Evolutionary conservation across 208 protist genomes (phyloP), one percentile per base, ranked within the genome.

Genomic region (Crithidia mellificae): DNA sequence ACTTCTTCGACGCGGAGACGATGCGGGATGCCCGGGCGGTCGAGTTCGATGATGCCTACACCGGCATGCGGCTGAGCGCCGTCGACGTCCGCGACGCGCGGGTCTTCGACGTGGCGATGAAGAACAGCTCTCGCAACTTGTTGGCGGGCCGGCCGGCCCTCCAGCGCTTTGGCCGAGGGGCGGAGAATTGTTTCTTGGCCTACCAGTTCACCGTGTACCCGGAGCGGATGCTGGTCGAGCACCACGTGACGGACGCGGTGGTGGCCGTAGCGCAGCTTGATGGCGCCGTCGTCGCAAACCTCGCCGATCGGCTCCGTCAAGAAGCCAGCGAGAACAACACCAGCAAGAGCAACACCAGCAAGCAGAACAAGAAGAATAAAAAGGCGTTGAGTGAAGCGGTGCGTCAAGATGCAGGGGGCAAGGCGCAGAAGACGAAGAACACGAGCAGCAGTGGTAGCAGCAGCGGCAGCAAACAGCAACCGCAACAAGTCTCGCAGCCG

Each of bases 121-220:
- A 81, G 49, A 84, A 79, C 62, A 83, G 76, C 58, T 85, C 78
- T 4, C 84, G 90, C 29, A 90, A 95, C 63, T 27, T 95, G 22
- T 63, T 92, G 5, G 51, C 69, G 0, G 90, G 90, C 7, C 81
- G 84, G 0, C 76, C 81, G n/a, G 83, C 85, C 1, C 74, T 95
- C 50, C 79, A 85, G 69, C 84, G 81, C 17, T 74, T 79, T 30
- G 84, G 65, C 12, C 81, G 82, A 27, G 90, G 87, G 30, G 77
- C 84, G 14, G 51, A 76, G 19, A 78, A 87, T 51, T 90, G 82
- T 51, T 91, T 83, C 56, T 24, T 74, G 29, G 87, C 90, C 15
- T 95, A 95, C 54, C 86, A 83, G 49, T 67, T 62, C 57, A 93
- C 79, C 38, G 46, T 95, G 15, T 95, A 95, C 68, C 85, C 87